Conservation (phyloP, 768 basidiomycete genomes). For the Auriscalpium orientale region DNA sequence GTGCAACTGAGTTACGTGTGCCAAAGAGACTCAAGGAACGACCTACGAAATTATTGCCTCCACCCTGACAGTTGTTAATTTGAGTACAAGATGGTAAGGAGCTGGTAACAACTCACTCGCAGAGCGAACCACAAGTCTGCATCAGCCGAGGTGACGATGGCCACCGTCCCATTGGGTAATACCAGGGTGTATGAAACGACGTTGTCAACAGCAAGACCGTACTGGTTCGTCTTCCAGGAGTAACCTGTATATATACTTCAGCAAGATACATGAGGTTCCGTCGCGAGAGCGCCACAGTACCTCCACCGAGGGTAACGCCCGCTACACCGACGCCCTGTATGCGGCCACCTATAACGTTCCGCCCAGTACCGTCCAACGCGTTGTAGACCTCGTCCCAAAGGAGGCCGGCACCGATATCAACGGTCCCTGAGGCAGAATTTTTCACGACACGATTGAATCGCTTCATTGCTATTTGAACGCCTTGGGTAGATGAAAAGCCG, state of each 20-base stretch:
- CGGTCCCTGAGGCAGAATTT: constrained; percentile 2
- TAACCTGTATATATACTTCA: constrained; percentile 17
- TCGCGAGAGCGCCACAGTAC: constrained; percentile 1
- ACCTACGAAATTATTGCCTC: constrained; percentile 6
- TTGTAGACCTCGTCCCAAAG: constrained; percentile 23
- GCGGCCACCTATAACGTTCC: constrained; percentile 19
- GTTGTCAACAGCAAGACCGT: constrained; percentile 23
- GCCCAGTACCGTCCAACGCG: constrained; percentile 9
- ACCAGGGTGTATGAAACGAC: constrained; percentile 21
- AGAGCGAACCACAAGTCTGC: constrained; percentile 9
- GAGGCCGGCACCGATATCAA: constrained; percentile 16
- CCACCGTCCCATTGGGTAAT: constrained; percentile 20
- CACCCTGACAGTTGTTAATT: background rate
- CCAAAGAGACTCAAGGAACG: no score
- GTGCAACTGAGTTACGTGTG: no score
- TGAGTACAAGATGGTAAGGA: no score
- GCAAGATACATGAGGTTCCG: background rate
- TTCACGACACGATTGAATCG: constrained; percentile 11
- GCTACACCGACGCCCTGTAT: constrained; percentile 19
- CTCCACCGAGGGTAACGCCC: constrained; percentile 21
- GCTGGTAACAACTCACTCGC: background rate
- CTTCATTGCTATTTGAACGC: constrained; percentile 21
- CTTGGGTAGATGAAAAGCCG: constrained; percentile 21
- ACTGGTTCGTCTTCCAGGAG: constrained; percentile 19
- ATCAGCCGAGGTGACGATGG: background rate